Base-by-base conservation (phyloP, 1,284 basidiomycete species). In the Trametes polyzona region DNA sequence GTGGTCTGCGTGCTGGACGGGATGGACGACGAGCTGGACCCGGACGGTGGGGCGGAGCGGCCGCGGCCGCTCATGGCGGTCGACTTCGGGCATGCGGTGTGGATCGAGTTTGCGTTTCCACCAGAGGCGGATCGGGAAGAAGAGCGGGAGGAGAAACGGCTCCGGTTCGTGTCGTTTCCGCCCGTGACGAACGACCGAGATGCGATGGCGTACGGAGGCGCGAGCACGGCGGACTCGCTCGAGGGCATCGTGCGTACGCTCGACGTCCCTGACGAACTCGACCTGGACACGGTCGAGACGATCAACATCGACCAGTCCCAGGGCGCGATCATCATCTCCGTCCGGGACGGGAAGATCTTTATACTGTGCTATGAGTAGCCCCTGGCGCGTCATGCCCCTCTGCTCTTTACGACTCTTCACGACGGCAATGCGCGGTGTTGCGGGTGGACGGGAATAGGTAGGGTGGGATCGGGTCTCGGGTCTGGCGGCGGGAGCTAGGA, bases 51-150 rank as follows among this genome's bases (percentile, higher is more conserved):
- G 12, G 75, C n/a, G 74, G 82, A 83, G 36, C 77, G 84, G 2
- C 83, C 83, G 19, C 76, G 87, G 5, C 88, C 88, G 23, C 77
- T 90, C 10, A 82, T 90, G 23, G 87, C 87, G 0, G 87, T 90
- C n/a, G 87, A 90, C 70, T 90, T 90, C 71, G 87, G 87, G 30
- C 86, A 88, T 65, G 87, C 87, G 19, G 87, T 86, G 40, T 89
- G 87, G 87, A 78, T 90, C 46, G 87, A 89, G 67, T 83, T 83
- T 66, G 67, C 73, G 19, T 77, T 77, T 41, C 72, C 74, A 29
- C 58, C 55, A 11, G 65, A 69, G 29, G 60, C 55, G 21, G 64
- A n/a, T n/a, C n/a, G n/a, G n/a, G n/a, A n/a, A n/a, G 41, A n/a
- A n/a, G 41, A 68, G 21, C 61, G 64, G 7, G 71, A 70, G n/a